phyloP scores from a whole-genome alignment of 371 early-diverging fungal species.

The Saksenaea vasiformis region DNA sequence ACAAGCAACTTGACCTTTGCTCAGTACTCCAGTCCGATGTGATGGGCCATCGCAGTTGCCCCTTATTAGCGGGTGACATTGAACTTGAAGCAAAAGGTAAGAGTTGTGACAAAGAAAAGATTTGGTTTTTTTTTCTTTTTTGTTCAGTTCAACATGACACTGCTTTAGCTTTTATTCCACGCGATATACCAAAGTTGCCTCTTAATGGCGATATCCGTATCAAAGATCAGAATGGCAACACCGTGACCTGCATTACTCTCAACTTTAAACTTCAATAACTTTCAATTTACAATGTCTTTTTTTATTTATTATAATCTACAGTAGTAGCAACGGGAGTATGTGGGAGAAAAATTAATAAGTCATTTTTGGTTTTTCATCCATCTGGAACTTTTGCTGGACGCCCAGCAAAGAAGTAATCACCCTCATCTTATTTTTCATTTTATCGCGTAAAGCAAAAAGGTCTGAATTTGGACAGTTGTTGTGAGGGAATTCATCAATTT shows the following conservation, averaged over 20 bases:
- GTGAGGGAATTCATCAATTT: constrained; percentile 55
- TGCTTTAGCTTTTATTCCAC: constrained; percentile 41
- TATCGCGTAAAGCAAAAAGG: constrained; percentile 55
- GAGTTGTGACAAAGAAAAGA: not conserved
- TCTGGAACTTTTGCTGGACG: constrained; percentile 45
- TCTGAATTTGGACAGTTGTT: constrained; percentile 61
- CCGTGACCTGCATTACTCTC: constrained; percentile 46
- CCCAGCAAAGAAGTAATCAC: constrained; percentile 58
- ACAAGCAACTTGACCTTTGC: constrained; percentile 47
- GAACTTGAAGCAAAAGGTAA: constrained; percentile 44
- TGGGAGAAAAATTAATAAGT: constrained; percentile 25
- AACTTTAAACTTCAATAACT: constrained; percentile 34
- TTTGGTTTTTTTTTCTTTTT: not conserved
- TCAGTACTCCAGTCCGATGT: constrained; percentile 37
- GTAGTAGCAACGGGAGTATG: no score
- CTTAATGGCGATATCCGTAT: constrained; percentile 43
- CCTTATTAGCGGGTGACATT: constrained; percentile 39
- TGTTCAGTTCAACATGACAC: not conserved
- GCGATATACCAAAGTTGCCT: constrained; percentile 46
- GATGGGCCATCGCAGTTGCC: constrained; percentile 37
- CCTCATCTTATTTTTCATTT: constrained; percentile 63
- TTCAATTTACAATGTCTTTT: not conserved
- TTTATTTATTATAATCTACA: no score
- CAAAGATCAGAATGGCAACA: constrained; percentile 39
- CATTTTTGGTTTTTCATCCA: constrained; percentile 30